Evolutionary conservation across 129 eudicot genomes (phyloP), one percentile per base, ranked within the genome.

Genomic region (Pulicaria dysenterica): DNA sequence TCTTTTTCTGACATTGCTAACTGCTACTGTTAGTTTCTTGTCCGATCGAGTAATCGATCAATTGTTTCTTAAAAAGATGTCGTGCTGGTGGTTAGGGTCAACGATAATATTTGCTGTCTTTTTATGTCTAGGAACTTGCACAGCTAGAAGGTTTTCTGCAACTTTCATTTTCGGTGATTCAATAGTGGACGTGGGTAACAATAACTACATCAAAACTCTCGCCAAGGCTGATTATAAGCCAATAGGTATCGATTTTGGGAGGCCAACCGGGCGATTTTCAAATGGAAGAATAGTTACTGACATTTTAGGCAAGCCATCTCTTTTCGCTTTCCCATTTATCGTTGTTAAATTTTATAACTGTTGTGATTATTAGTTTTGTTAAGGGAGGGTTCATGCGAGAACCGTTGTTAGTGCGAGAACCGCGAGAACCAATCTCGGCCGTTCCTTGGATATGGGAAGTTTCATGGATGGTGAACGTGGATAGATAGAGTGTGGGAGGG

Each of bases 211-310:
- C 70, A 49, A n/a, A 10, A 73, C 95, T 8, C 77, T 91, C 3
- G 79, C 97, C 40, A 87, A 85, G 82, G 95, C 97, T 8, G 73
- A 91, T 74, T 87, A 64, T 47, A 14, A 47, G 50, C 95, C 97
- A 3, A 72, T 79, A 48, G 96, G 97, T 44, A 69, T 91, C 54
- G 97, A 91, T 80, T 91, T 91, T 44, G 95, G 95, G 46, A 61
- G 39, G 36, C 89, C 91, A 31, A 87, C 97, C 6, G 97, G 97
- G 15, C 58, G 97, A 74, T 91, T 64, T 81, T 87, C 97, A 1
- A 91, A 91, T 77, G 97, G 91, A 57, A 85, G 91, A 85, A 90
- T 89, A 36, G 89, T 87, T 48, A 78, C 37, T 54, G 97, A 91
- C 82, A 83, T 87, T 38, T 4, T 91, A 77, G 96, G 97, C 72